These are phyloP conservation scores for Aureobasidium subglaciale DNA, from an alignment of 2,329 filamentous ascomycete species.

Conservation along the genomic window DNA sequence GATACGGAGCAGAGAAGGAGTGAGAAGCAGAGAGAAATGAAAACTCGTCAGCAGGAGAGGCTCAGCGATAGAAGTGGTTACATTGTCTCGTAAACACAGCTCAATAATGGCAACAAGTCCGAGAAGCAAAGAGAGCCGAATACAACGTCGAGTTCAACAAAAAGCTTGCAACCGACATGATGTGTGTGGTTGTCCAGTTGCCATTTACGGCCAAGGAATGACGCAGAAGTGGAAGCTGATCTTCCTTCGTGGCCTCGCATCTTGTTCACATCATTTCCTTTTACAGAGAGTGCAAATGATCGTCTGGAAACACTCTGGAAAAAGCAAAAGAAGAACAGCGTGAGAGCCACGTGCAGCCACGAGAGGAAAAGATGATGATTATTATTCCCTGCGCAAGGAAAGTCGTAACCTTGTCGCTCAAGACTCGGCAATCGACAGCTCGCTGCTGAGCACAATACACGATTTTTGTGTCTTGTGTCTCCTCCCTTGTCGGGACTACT, in stretches of 20 bases:
- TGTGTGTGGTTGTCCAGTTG: background rate
- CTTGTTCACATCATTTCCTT: slow-evolving; percentile 3
- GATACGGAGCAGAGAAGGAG: background rate
- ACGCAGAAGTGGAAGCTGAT: background rate
- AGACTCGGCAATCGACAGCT: background rate
- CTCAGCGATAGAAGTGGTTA: background rate
- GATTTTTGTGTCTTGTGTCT: background rate
- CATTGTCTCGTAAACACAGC: background rate
- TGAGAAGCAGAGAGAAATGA: background rate
- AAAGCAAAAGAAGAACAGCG: background rate
- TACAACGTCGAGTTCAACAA: background rate
- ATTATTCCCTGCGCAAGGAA: background rate
- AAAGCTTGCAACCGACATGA: background rate
- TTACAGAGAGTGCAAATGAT: slow-evolving; percentile 5
- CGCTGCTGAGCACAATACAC: background rate
- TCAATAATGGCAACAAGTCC: background rate
- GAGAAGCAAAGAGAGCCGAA: background rate
- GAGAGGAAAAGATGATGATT: background rate
- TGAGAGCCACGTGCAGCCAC: slow-evolving; percentile 11
- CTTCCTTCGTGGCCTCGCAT: background rate
- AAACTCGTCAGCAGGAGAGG: background rate
- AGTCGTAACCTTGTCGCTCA: background rate
- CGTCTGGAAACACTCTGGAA: background rate
- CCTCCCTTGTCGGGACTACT: background rate
- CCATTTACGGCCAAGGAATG: background rate